Evolutionary conservation across 768 basidiomycete genomes (phyloP).

Genomic region (Xanthoconium purpureum): DNA sequence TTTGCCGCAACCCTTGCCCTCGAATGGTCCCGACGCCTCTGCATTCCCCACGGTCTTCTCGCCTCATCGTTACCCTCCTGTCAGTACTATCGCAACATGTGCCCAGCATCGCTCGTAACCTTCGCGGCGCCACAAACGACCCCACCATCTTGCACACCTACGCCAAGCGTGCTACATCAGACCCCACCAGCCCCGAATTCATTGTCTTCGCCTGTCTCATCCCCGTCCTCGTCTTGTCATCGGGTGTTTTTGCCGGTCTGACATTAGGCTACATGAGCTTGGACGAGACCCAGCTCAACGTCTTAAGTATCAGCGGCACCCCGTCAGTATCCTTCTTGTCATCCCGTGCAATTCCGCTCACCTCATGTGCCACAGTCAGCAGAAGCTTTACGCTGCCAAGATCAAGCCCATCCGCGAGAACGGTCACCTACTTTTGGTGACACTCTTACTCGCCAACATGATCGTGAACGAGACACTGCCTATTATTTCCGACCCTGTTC

Average conservation of each 20-base stretch:
- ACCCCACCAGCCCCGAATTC: slow-evolving; percentile 26
- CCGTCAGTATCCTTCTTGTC: slow-evolving; percentile 47
- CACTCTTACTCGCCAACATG: slow-evolving; percentile 85
- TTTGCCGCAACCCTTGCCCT: slow-evolving; percentile 4
- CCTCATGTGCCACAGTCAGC: slow-evolving; percentile 48
- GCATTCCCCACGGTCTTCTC: slow-evolving; percentile 38
- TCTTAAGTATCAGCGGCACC: slow-evolving; percentile 80
- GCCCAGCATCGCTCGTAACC: slow-evolving; percentile 34
- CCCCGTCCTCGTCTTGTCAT: slow-evolving; percentile 77
- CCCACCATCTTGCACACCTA: slow-evolving; percentile 23
- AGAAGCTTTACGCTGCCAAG: slow-evolving; percentile 76
- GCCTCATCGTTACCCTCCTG: slow-evolving; percentile 42
- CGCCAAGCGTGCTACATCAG: slow-evolving; percentile 30
- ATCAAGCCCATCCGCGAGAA: slow-evolving; percentile 86
- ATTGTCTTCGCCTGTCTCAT: slow-evolving; percentile 59
- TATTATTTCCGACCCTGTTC: slow-evolving; percentile 73
- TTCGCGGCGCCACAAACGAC: slow-evolving; percentile 8
- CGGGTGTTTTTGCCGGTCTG: slow-evolving; percentile 87
- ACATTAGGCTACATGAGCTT: slow-evolving; percentile 92
- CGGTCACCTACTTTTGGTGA: slow-evolving; percentile 79
- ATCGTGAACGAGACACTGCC: slow-evolving; percentile 88
- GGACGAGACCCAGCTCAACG: slow-evolving; percentile 89
- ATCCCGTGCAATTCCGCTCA: background rate
- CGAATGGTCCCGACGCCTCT: slow-evolving; percentile 40
- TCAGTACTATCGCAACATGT: slow-evolving; percentile 46